Percentiles rank a stretch among this genome's conserved stretches.
Conservation (phyloP, 306 rosid species). For the Quercus gilva region DNA sequence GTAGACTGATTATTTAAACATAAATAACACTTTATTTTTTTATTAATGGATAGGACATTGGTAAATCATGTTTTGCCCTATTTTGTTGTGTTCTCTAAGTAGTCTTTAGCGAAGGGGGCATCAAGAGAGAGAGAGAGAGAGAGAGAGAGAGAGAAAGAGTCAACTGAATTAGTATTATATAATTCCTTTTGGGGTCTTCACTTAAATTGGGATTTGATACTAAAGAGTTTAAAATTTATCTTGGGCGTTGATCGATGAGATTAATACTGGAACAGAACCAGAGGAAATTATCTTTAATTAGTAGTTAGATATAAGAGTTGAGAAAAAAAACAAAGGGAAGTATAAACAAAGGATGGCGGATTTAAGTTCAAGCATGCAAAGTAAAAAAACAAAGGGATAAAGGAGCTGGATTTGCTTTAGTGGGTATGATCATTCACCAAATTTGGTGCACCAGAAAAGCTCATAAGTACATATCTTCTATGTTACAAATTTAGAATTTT, state of each 20-base stretch:
- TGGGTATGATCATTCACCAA: slow-evolving; percentile 12
- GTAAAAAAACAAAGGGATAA: background rate
- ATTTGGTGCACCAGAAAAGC: slow-evolving; percentile 36
- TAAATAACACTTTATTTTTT: slow-evolving; percentile 1
- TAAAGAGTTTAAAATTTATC: slow-evolving; percentile 8
- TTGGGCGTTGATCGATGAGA: slow-evolving; percentile 7
- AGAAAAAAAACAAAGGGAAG: no score
- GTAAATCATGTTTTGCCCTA: background rate
- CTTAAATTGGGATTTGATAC: background rate
- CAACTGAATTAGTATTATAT: background rate
- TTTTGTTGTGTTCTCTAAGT: background rate
- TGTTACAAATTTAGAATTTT: slow-evolving; percentile 3
- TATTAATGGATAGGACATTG: slow-evolving; percentile 5
- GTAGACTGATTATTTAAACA: slow-evolving; percentile 28
- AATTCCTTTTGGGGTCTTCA: no score
- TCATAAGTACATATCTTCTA: slow-evolving; percentile 2
- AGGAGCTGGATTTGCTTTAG: slow-evolving; percentile 15
- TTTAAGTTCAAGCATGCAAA: no score
- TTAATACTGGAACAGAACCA: slow-evolving; percentile 12
- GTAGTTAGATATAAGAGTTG: no score
- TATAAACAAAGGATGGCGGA: no score
- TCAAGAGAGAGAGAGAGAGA: background rate
- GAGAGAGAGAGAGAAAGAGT: background rate
- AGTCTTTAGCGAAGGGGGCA: background rate
- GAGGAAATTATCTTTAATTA: slow-evolving; percentile 18